A percentile compares a stretch with the other conserved stretches of the same genome.
These are phyloP conservation scores for Xenoacremonium recifei DNA, from an alignment of 2,329 filamentous ascomycete genomes.

Conservation along the genomic window DNA sequence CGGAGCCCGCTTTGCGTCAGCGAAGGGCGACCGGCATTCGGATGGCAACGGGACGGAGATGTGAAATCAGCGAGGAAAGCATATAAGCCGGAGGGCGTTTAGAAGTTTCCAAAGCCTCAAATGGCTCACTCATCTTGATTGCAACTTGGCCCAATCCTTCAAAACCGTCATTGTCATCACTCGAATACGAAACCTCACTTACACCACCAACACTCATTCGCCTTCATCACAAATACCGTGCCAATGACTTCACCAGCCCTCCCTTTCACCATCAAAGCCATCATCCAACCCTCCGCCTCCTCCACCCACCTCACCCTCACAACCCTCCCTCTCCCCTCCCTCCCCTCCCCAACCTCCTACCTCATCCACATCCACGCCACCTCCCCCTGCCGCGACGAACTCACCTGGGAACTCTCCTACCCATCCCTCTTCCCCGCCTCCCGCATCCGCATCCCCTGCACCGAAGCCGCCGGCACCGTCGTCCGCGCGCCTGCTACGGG, in stretches of 20 bases:
- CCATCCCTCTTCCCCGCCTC: slow-evolving; percentile 17
- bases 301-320: slow-evolving; percentile 15
- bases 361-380: slow-evolving; percentile 34
- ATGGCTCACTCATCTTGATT: too few species aligned
- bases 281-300: slow-evolving; percentile 21
- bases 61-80: too few species aligned
- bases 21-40: too few species aligned
- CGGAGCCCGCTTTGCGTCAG: too few species aligned
- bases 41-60: too few species aligned
- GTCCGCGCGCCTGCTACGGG: slow-evolving; percentile 25
- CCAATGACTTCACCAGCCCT: slow-evolving; percentile 2
- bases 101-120: too few species aligned
- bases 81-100: too few species aligned
- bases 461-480: slow-evolving; percentile 40
- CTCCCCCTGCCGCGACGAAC: slow-evolving; percentile 31
- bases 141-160: too few species aligned
- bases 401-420: slow-evolving; percentile 28
- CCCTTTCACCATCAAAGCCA: slow-evolving; percentile 20
- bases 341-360: slow-evolving; percentile 19
- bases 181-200: too few species aligned
- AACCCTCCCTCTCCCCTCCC: slow-evolving; percentile 20
- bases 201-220: too few species aligned
- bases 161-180: too few species aligned
- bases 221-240: background rate
- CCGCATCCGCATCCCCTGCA: slow-evolving; percentile 32